Evolutionary conservation across 2,329 filamentous ascomycete species (phyloP).

Genomic region (Tolypocladium tropicale): DNA sequence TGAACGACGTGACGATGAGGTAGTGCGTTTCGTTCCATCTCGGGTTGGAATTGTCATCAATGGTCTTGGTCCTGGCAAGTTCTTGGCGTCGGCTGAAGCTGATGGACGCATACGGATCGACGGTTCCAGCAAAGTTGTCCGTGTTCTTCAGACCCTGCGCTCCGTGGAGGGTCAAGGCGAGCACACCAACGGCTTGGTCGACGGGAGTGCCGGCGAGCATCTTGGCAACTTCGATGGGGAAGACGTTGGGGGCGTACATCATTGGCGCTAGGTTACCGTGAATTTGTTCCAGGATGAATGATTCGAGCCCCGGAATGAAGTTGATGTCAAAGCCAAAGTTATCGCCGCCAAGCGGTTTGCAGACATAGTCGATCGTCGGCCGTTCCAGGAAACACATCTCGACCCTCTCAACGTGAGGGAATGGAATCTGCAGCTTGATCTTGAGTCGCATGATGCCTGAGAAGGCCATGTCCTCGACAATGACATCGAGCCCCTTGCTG

Average conservation of each 20-base stretch:
- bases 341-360: constrained; percentile 93
- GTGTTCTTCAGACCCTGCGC: constrained; percentile 89
- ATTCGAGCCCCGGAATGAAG: constrained; percentile 90
- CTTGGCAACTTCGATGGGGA: constrained; percentile 97
- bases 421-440: constrained; percentile 92
- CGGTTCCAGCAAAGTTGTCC: constrained; percentile 84
- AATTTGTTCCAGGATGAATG: constrained; percentile 91
- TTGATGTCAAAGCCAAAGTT: constrained; percentile 97
- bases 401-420: constrained; percentile 88
- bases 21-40: constrained; percentile 97
- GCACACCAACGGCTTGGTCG: constrained; percentile 88
- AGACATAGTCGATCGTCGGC: constrained; percentile 90
- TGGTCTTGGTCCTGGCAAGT: constrained; percentile 79
- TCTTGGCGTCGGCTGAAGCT: constrained; percentile 75
- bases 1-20: constrained; percentile 84
- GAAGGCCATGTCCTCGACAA: constrained; percentile 96
- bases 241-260: constrained; percentile 97
- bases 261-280: constrained; percentile 89
- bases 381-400: constrained; percentile 91
- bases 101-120: constrained; percentile 81
- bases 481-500: constrained; percentile 93
- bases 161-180: constrained; percentile 84
- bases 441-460: constrained; percentile 94
- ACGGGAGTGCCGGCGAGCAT: constrained; percentile 91
- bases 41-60: constrained; percentile 76